phyloP scores from a whole-genome alignment of 352 stramenopile species.

The Pythium dissotocum region DNA sequence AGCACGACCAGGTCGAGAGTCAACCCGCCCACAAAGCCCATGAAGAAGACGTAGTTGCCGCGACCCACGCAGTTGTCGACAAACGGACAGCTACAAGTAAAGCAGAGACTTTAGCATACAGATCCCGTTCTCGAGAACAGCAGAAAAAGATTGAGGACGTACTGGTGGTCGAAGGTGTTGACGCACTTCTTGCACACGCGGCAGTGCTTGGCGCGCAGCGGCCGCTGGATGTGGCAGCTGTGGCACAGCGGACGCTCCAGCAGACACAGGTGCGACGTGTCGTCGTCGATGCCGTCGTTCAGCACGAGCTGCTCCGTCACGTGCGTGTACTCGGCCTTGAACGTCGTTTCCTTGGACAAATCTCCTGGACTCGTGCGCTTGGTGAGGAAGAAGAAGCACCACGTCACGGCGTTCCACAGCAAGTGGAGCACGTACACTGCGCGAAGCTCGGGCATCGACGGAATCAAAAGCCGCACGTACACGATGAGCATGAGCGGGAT shows the following conservation, averaged over 20 bases:
- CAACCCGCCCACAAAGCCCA: slow-evolving; percentile 59
- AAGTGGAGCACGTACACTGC: slow-evolving; percentile 64
- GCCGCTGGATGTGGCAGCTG: slow-evolving; percentile 79
- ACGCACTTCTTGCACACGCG: slow-evolving; percentile 94
- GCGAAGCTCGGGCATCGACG: slow-evolving; percentile 52
- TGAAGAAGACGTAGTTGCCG: slow-evolving; percentile 94
- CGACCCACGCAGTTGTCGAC: slow-evolving; percentile 99
- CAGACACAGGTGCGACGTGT: slow-evolving; percentile 11
- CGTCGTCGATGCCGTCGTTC: slow-evolving; percentile 12
- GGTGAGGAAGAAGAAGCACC: slow-evolving; percentile 67
- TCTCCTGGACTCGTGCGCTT: slow-evolving; percentile 60
- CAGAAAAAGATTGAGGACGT: slow-evolving; percentile 27
- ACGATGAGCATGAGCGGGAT: slow-evolving; percentile 38
- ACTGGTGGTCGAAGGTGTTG: slow-evolving; percentile 98
- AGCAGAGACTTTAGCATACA: too few relatives aligned
- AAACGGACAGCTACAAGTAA: slow-evolving; percentile 88
- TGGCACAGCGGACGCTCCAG: slow-evolving; percentile 79
- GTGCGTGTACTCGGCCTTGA: slow-evolving; percentile 51
- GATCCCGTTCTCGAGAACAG: too few relatives aligned
- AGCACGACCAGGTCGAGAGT: slow-evolving; percentile 46
- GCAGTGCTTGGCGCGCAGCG: slow-evolving; percentile 81
- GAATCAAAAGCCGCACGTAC: slow-evolving; percentile 58
- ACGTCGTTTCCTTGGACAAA: slow-evolving; percentile 36
- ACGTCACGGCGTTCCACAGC: slow-evolving; percentile 57
- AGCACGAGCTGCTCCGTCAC: slow-evolving; percentile 55